Evolutionary conservation across 2,329 filamentous ascomycete genomes (phyloP).

Genomic region (Colletotrichum sp.): DNA sequence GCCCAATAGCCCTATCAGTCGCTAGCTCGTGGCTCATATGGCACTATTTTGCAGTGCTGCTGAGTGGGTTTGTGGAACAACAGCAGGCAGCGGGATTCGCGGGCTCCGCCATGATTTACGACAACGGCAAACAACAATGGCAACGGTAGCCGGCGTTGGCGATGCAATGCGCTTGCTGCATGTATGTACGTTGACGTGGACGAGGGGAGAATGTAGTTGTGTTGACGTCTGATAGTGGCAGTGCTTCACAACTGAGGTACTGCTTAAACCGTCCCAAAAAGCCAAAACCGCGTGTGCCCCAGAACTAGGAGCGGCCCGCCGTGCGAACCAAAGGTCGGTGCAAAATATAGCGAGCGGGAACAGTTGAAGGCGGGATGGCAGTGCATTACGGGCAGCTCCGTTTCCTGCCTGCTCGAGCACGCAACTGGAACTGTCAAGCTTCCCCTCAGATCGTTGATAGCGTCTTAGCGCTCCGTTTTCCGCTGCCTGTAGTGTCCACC

Average conservation of each 20-base stretch:
- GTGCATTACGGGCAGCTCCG: neutral
- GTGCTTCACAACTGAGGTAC: neutral
- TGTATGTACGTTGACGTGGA: slow-evolving; percentile 1
- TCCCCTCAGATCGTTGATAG: neutral
- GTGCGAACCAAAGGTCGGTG: neutral
- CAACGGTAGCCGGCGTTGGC: neutral
- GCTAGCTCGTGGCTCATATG: neutral
- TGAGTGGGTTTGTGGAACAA: neutral
- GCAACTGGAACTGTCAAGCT: neutral
- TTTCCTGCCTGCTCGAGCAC: neutral
- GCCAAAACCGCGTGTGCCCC: neutral
- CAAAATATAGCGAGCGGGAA: neutral
- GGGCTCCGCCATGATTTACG: neutral
- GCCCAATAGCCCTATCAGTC: slow-evolving; percentile 9
- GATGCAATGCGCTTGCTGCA: neutral
- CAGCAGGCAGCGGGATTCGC: slow-evolving; percentile 6
- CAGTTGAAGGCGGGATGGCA: neutral
- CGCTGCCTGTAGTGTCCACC: neutral
- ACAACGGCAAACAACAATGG: neutral
- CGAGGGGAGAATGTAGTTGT: neutral
- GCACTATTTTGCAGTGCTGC: neutral
- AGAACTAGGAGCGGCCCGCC: neutral
- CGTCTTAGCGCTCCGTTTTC: neutral
- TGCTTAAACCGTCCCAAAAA: neutral
- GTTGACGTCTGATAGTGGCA: neutral